Percentiles rank a stretch among this genome's conserved stretches.
phyloP scores from a whole-genome alignment of 768 basidiomycete genomes.

The Lactifluus piperatus region DNA sequence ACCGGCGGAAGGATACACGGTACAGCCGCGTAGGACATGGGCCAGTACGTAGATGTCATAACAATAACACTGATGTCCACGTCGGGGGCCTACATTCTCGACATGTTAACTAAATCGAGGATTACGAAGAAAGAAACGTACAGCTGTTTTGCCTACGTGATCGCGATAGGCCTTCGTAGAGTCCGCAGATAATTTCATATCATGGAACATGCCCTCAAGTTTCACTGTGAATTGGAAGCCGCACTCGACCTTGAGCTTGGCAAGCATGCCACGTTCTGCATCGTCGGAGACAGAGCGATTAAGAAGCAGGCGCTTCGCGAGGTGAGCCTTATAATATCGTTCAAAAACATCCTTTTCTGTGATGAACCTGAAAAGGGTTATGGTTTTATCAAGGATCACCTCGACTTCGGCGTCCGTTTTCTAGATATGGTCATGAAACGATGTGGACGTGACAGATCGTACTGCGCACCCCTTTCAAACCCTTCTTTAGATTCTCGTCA shows the following conservation, averaged over 20 bases:
- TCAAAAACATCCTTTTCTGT: conserved; percentile 97
- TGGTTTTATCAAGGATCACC: conserved; percentile 84
- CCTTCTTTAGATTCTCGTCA: conserved; percentile 92
- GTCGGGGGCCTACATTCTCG: conserved; percentile 46
- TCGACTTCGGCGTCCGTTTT: conserved; percentile 95
- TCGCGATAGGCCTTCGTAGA: conserved; percentile 66
- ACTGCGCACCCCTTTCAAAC: conserved; percentile 77
- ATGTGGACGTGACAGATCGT: neutral
- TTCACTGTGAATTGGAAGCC: conserved; percentile 97
- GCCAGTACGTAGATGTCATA: conserved; percentile 98
- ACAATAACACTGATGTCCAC: conserved; percentile 84
- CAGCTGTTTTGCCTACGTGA: conserved; percentile 49
- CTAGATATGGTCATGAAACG: conserved; percentile 34
- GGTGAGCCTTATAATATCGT: conserved; percentile 92
- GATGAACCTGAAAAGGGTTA: conserved; percentile 89
- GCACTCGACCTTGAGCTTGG: conserved; percentile 94
- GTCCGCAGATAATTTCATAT: conserved; percentile 85
- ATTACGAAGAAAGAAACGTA: conserved; percentile 31
- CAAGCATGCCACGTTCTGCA: conserved; percentile 94
- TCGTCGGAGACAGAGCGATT: conserved; percentile 92
- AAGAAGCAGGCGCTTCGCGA: conserved; percentile 84
- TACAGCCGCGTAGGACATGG: conserved; percentile 57
- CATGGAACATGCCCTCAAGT: conserved; percentile 97
- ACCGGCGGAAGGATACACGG: conserved; percentile 60
- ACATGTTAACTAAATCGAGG: neutral